A percentile compares a stretch with the other conserved stretches of the same genome.
Conservation (phyloP, 352 stramenopile species). For the Pseudoperonospora humuli region DNA sequence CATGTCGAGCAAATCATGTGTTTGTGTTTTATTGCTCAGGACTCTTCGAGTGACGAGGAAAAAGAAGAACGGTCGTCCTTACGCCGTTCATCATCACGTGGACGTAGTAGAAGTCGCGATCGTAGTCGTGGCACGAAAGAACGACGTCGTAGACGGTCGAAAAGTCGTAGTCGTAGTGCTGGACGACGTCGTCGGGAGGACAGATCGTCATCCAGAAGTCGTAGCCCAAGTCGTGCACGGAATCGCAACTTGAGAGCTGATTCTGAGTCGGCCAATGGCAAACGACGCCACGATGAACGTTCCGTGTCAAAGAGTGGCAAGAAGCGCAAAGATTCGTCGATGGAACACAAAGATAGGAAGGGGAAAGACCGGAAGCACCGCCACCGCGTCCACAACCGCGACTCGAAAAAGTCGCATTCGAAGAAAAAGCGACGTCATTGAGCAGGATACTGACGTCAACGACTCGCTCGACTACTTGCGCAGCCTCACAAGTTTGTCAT, state of each 20-base stretch:
- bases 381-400: constrained; percentile 18
- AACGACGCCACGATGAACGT: constrained; percentile 7
- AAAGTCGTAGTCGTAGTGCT: constrained; percentile 17
- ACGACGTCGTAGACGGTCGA: constrained; percentile 7
- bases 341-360: constrained; percentile 41
- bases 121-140: constrained; percentile 24
- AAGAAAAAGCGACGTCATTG: constrained; percentile 24
- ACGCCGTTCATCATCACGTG: constrained; percentile 16
- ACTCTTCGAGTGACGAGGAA: constrained; percentile 47
- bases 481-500: constrained; percentile 5
- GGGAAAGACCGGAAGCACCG: constrained; percentile 36
- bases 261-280: constrained; percentile 8
- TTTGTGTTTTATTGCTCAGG: constrained; percentile 8
- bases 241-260: constrained; percentile 14
- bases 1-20: too few species aligned
- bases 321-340: constrained; percentile 22
- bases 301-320: constrained; percentile 30
- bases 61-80: constrained; percentile 21
- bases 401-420: constrained; percentile 18
- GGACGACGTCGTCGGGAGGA: constrained; percentile 13
- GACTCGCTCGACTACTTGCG: too few species aligned
- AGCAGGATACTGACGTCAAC: background rate
- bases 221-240: constrained; percentile 19
- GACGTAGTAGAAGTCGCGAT: constrained; percentile 26
- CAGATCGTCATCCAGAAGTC: constrained; percentile 11